Evolutionary conservation across 352 stramenopile species (phyloP).

Genomic region (Peronospora farinosa): DNA sequence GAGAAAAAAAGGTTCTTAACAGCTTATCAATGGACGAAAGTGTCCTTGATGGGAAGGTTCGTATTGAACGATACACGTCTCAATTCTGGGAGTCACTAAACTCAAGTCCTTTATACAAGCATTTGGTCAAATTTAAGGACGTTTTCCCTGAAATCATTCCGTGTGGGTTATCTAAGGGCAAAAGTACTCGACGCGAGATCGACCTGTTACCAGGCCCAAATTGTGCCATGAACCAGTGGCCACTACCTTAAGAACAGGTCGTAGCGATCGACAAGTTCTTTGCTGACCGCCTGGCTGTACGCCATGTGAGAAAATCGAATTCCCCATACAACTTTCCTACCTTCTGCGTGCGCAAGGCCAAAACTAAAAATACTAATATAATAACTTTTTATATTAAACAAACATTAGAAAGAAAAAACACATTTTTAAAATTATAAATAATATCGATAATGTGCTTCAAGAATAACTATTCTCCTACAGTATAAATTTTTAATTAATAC

Average conservation of each 20-base stretch:
- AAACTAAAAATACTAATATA: no score
- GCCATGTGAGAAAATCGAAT: background rate
- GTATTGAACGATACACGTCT: background rate
- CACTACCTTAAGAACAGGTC: background rate
- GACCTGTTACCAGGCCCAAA: background rate
- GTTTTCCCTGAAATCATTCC: background rate
- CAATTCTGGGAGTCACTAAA: background rate
- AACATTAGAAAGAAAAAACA: no score
- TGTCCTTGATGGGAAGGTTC: background rate
- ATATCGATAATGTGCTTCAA: no score
- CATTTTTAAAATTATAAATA: no score
- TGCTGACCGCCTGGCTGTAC: no score
- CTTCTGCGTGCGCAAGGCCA: background rate
- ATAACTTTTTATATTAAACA: no score
- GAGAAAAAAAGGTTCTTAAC: background rate
- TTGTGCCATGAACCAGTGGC: background rate
- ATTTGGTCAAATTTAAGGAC: background rate
- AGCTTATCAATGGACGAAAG: background rate
- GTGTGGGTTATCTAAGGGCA: background rate
- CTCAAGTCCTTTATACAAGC: background rate
- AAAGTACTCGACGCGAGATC: background rate
- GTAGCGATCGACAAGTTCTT: constrained; percentile 1
- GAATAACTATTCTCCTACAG: no score
- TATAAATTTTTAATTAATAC: no score
- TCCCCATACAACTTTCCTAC: background rate